Conservation (phyloP, 306 rosid genomes). For the Ochetophila trinervis region DNA sequence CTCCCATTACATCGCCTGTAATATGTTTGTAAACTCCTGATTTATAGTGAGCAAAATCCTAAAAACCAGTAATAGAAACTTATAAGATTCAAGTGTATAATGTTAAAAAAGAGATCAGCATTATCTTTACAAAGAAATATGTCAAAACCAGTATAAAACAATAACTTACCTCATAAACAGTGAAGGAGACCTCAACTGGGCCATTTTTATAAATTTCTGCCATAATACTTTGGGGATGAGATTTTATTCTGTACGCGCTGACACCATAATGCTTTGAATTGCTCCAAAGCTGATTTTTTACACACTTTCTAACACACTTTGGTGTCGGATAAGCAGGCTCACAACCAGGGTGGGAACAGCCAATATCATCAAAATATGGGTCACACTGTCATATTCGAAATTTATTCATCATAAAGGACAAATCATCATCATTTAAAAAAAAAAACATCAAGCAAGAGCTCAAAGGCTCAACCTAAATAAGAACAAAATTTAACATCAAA, state of each 20-base stretch:
- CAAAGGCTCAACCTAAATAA: neutral
- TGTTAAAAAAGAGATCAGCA: neutral
- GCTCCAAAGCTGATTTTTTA: constrained; percentile 68
- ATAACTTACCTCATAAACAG: constrained; percentile 79
- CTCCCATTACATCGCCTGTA: constrained; percentile 69
- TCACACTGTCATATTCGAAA: constrained; percentile 60
- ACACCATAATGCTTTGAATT: constrained; percentile 71
- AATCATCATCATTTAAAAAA: neutral
- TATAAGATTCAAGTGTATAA: neutral
- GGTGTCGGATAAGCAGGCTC: constrained; percentile 84
- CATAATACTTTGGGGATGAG: constrained; percentile 75
- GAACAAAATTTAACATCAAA: constrained; percentile 1
- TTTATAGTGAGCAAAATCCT: constrained; percentile 98
- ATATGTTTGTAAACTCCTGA: constrained; percentile 94
- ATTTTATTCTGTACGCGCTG: constrained; percentile 53
- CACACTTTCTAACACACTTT: constrained; percentile 69
- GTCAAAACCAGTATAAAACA: constrained; percentile 8
- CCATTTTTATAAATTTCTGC: constrained; percentile 86
- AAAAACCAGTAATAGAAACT: constrained; percentile 24
- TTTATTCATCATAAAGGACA: neutral
- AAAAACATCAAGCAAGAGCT: constrained; percentile 17
- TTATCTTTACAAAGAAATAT: neutral
- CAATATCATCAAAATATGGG: constrained; percentile 84
- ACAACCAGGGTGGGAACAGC: constrained; percentile 98
- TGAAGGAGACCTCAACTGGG: constrained; percentile 88